Conservation (phyloP, 345 rosid species). For the Salix exigua region DNA sequence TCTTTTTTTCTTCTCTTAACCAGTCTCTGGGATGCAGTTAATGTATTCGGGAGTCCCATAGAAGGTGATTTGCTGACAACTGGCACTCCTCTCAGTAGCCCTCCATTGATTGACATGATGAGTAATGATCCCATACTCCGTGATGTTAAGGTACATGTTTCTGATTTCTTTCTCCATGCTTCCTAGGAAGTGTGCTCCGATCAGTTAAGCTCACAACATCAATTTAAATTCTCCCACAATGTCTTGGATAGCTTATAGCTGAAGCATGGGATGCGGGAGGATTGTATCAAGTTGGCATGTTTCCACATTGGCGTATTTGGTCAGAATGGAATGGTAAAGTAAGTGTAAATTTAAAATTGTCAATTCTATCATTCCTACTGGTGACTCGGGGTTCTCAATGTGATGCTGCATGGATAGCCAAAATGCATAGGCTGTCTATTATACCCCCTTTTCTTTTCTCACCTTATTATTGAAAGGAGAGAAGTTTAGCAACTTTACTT, state of each 20-base stretch:
- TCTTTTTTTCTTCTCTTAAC: conserved; percentile 18
- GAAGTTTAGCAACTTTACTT: neutral
- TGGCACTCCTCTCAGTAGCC: conserved; percentile 76
- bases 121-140: conserved; percentile 88
- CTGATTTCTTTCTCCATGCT: neutral
- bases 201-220: neutral
- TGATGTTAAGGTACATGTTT: conserved; percentile 69
- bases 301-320: conserved; percentile 98
- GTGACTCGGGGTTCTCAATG: neutral
- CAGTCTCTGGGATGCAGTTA: conserved; percentile 87
- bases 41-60: conserved; percentile 66
- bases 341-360: conserved; percentile 19
- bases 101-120: conserved; percentile 86
- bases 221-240: neutral
- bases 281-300: conserved; percentile 89
- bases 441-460: neutral
- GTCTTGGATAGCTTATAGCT: conserved; percentile 68
- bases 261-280: conserved; percentile 99
- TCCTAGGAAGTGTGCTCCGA: neutral
- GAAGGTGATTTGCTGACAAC: conserved; percentile 70
- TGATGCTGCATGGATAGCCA: neutral
- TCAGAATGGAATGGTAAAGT: conserved; percentile 99
- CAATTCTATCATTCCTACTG: neutral
- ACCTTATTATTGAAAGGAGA: neutral
- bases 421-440: neutral